These are phyloP conservation scores for Grigorovia yakushimaensis DNA, from an alignment of 805 yeast species.

Conservation along the genomic window DNA sequence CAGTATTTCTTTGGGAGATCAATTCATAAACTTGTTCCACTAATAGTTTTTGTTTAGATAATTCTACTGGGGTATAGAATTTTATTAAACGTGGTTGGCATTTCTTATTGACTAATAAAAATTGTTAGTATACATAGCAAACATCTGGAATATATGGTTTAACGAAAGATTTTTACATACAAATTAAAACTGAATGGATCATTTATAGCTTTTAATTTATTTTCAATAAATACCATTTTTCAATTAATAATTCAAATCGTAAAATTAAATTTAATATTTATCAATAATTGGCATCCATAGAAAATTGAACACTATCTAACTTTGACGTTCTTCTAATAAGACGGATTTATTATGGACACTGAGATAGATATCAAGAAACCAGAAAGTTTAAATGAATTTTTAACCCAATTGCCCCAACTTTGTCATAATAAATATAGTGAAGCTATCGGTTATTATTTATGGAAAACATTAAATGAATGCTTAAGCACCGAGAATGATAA, in stretches of 20 bases:
- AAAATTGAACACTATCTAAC: background rate
- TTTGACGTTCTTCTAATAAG: background rate
- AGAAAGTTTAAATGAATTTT: conserved; percentile 16
- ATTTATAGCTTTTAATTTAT: conserved; percentile 26
- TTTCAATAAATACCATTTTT: background rate
- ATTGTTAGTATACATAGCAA: background rate
- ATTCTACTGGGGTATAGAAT: conserved; percentile 86
- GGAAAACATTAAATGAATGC: conserved; percentile 19
- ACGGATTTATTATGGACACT: background rate
- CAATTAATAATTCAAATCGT: too few species aligned
- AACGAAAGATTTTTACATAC: background rate
- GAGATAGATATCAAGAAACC: conserved; percentile 5
- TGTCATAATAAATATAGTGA: conserved; percentile 20
- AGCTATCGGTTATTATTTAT: conserved; percentile 17
- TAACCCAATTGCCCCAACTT: conserved; percentile 19
- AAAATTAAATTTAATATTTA: background rate
- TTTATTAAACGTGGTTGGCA: conserved; percentile 84
- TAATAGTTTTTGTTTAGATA: conserved; percentile 69
- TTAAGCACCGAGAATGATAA: conserved; percentile 7
- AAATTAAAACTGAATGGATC: conserved; percentile 43
- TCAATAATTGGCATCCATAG: background rate
- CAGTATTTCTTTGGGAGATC: conserved; percentile 53
- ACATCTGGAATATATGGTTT: too few species aligned
- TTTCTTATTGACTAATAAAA: conserved; percentile 61
- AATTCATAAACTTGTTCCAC: conserved; percentile 75